phyloP scores from a whole-genome alignment of 192 early-diverging fungal genomes.

The Coemansia sp. region DNA sequence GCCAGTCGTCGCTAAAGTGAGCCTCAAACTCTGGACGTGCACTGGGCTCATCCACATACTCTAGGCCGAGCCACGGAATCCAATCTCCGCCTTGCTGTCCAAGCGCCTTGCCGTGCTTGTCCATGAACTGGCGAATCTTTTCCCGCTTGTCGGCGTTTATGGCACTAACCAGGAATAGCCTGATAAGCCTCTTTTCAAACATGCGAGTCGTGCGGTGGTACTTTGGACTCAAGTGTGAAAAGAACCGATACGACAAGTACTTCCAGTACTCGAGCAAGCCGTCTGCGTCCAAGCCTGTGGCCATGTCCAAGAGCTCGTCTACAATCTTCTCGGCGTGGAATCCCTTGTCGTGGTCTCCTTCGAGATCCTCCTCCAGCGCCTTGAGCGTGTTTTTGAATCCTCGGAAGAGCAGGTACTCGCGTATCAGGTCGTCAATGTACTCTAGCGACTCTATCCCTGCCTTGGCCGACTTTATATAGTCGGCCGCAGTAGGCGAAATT shows the following conservation, averaged over 20 bases:
- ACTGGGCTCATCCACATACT: conserved; percentile 44
- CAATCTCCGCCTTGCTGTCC: conserved; percentile 55
- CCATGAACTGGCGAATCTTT: conserved; percentile 39
- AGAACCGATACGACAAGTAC: conserved; percentile 51
- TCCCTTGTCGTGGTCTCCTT: conserved; percentile 48
- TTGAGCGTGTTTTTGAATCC: conserved; percentile 45
- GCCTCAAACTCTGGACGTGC: conserved; percentile 48
- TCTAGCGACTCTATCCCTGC: conserved; percentile 52
- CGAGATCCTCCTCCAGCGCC: conserved; percentile 42
- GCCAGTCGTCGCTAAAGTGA: conserved; percentile 51
- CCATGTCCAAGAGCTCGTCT: conserved; percentile 46
- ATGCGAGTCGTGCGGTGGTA: conserved; percentile 53
- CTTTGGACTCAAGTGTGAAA: conserved; percentile 56
- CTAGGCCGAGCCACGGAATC: conserved; percentile 55
- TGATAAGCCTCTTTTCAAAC: conserved; percentile 56
- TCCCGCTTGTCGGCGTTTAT: conserved; percentile 17
- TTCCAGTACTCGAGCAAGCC: conserved; percentile 48
- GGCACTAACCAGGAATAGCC: conserved; percentile 51
- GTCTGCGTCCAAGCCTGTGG: conserved; percentile 20
- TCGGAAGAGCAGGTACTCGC: conserved; percentile 53
- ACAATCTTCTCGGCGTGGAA: conserved; percentile 41
- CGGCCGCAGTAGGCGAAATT: conserved; percentile 26
- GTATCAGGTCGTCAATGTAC: conserved; percentile 52
- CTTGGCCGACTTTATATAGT: conserved; percentile 49
- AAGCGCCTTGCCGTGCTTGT: conserved; percentile 33